Evolutionary conservation across 352 stramenopile genomes (phyloP).

Genomic region (Phytopythium vexans): DNA sequence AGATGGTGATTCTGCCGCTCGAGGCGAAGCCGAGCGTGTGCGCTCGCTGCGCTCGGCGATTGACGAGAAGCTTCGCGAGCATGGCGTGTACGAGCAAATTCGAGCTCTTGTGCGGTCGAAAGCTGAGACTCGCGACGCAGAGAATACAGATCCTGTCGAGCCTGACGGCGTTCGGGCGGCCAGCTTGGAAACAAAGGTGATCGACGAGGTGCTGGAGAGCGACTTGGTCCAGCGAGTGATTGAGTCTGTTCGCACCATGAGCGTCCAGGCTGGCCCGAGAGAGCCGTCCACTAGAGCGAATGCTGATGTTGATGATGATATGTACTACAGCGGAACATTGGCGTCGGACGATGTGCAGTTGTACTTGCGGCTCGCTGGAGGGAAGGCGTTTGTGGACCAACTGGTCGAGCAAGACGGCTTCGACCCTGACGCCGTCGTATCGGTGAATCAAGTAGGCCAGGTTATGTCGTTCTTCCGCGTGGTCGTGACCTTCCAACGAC

Average conservation of each 20-base stretch:
- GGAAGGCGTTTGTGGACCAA: constrained; percentile 76
- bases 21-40: constrained; percentile 25
- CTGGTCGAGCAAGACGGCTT: constrained; percentile 28
- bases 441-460: constrained; percentile 31
- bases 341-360: constrained; percentile 19
- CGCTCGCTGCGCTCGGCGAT: constrained; percentile 56
- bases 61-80: constrained; percentile 68
- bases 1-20: not conserved
- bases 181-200: constrained; percentile 20
- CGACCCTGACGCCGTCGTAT: constrained; percentile 8
- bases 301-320: not conserved
- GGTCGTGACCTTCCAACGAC: constrained; percentile 47
- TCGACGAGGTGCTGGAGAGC: constrained; percentile 66
- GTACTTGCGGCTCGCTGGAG: constrained; percentile 53
- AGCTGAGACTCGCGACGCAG: constrained; percentile 1
- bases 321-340: too few species aligned
- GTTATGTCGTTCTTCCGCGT: constrained; percentile 56
- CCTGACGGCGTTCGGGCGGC: not conserved
- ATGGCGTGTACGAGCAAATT: constrained; percentile 78
- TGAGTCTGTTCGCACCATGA: constrained; percentile 31
- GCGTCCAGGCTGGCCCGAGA: not conserved
- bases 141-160: not conserved
- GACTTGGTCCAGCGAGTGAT: constrained; percentile 75
- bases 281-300: not conserved
- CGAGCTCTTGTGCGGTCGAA: constrained; percentile 49